These are phyloP conservation scores for Podospora appendiculata DNA, from an alignment of 495 filamentous ascomycete species.

Conservation along the genomic window DNA sequence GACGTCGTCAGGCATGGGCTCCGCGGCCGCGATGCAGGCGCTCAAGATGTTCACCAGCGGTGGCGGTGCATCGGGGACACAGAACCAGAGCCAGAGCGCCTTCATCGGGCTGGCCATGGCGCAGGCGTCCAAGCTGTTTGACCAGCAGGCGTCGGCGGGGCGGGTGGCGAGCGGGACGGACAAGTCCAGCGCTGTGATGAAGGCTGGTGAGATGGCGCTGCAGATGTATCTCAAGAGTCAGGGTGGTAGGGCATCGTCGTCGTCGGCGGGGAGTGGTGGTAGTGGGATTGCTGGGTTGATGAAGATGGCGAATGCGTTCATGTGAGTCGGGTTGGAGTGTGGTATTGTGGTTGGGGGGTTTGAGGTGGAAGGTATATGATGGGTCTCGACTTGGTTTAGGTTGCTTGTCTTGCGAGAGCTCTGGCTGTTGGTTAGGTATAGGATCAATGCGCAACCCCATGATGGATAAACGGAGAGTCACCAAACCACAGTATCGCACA, in stretches of 20 bases:
- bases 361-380: neutral
- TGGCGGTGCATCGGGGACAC: conserved; percentile 17
- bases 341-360: neutral
- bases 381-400: no score
- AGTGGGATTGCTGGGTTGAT: conserved; percentile 10
- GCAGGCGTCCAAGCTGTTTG: conserved; percentile 46
- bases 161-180: conserved; percentile 36
- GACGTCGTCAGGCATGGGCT: conserved; percentile 40
- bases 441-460: no score
- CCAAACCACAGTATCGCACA: neutral
- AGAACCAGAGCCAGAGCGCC: conserved; percentile 30
- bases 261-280: conserved; percentile 6
- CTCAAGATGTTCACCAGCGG: conserved; percentile 53
- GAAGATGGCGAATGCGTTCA: conserved; percentile 14
- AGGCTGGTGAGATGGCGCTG: conserved; percentile 47
- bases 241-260: conserved; percentile 13
- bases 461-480: neutral
- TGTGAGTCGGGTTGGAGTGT: no score
- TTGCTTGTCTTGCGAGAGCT: no score
- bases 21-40: conserved; percentile 60
- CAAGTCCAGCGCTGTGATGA: conserved; percentile 43
- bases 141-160: conserved; percentile 37
- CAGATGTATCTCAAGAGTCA: conserved; percentile 49
- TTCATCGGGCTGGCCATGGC: conserved; percentile 48
- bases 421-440: no score